Percentiles rank a stretch among this genome's conserved stretches.
These are phyloP conservation scores for Fraxinus americana DNA, from an alignment of 257 asterid genomes.

Conservation along the genomic window DNA sequence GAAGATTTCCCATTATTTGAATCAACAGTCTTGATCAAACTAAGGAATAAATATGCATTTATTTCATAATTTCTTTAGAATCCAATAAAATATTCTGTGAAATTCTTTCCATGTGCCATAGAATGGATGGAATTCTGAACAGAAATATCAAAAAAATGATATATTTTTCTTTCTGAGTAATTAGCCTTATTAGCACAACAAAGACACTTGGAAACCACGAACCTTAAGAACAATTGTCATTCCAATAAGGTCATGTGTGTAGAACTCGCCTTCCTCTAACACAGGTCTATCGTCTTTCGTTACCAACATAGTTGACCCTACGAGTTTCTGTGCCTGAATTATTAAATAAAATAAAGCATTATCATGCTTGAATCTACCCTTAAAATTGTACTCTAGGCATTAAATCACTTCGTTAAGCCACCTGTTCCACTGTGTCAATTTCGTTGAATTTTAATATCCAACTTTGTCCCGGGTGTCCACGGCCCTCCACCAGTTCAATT, in stretches of 20 bases:
- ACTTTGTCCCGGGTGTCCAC: slow-evolving; percentile 82
- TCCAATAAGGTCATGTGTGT: slow-evolving; percentile 84
- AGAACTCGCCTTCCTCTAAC: slow-evolving; percentile 88
- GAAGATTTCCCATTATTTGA: slow-evolving; percentile 2
- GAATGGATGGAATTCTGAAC: not conserved
- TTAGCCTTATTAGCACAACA: slow-evolving; percentile 8
- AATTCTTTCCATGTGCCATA: not conserved
- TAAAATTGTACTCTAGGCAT: slow-evolving; percentile 18
- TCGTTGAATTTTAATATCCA: slow-evolving; percentile 76
- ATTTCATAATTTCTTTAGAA: not conserved
- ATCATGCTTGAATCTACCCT: slow-evolving; percentile 10
- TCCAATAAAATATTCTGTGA: not conserved
- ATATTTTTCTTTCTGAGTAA: slow-evolving; percentile 14
- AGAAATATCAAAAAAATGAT: not conserved
- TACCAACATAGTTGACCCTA: slow-evolving; percentile 85
- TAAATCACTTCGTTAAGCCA: slow-evolving; percentile 25
- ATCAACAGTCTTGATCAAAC: not conserved
- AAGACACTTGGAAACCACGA: slow-evolving; percentile 30
- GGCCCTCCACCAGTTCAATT: slow-evolving; percentile 81
- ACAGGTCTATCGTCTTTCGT: slow-evolving; percentile 74
- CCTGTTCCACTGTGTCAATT: slow-evolving; percentile 79
- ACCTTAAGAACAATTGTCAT: slow-evolving; percentile 86
- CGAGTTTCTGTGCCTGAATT: slow-evolving; percentile 82
- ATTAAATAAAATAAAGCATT: slow-evolving; percentile 17
- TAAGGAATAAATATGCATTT: not conserved